Base-by-base conservation (phyloP, 345 rosid species). In the Lumnitzera racemosa region DNA sequence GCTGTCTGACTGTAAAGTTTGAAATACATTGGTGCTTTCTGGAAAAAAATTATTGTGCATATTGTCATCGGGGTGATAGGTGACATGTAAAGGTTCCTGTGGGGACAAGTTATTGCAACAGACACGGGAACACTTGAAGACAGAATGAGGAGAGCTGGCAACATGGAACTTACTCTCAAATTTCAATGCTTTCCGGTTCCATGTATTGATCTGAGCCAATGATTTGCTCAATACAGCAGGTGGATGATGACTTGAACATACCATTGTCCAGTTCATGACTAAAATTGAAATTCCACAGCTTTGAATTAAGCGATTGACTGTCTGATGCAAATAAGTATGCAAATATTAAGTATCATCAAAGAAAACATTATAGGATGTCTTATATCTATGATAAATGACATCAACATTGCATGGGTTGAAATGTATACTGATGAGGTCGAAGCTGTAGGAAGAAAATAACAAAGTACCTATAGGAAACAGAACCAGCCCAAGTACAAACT, bases 21-120 rank as follows among this genome's bases (percentile, higher is more conserved):
- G 92, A 62, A 87, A 89, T 49, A 87, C 68, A 64, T 76, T 74
- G 2, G 70, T 14, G 15, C 83, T 64, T 74, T 79, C 80, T 1
- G 80, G 76, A 51, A 86, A 56, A 58, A 85, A 69, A 53, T 68
- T 63, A 24, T 51, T 55, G 57, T 53, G 17, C 43, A 10, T n/a
- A 13, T 61, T 47, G 52, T 51, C 52, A 16, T 43, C 51, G 29
- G 79, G 67, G 66, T 89, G 77, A 54, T 66, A 78, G 5, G 76
- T 58, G 51, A 70, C 66, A 1, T 82, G 86, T 50, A 85, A 64
- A 47, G 92, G 80, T 64, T 89, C 92, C 95, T 86, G 83, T 4
- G 79, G 79, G 52, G 92, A 77, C 27, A 68, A 63, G 17, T 81
- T 78, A 8, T 88, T 66, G 74, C 84, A 85, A 67, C 71, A 60